These are phyloP conservation scores for Fusarium xylarioides DNA, from an alignment of 2,329 filamentous ascomycete genomes.

Conservation along the genomic window DNA sequence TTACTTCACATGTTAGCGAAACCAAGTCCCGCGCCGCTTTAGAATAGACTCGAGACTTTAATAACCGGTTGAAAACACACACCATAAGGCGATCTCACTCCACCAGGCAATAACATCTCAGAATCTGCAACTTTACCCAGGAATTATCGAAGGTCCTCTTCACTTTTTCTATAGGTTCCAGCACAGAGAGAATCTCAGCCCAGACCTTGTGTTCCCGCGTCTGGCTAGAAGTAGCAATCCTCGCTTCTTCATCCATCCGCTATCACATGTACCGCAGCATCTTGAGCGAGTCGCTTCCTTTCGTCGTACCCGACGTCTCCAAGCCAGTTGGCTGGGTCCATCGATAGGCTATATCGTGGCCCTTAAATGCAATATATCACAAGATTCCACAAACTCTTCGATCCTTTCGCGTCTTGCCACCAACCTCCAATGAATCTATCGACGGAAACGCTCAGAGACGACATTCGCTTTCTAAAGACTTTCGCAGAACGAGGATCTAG, in stretches of 20 bases:
- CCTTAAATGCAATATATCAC: neutral
- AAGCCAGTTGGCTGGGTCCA: conserved; percentile 19
- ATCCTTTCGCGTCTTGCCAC: neutral
- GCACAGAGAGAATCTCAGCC: neutral
- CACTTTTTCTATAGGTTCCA: neutral
- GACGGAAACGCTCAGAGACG: neutral
- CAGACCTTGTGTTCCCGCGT: conserved; percentile 15
- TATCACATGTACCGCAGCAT: conserved; percentile 26
- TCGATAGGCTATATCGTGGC: conserved; percentile 1
- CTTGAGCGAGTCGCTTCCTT: conserved; percentile 28
- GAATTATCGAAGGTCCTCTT: neutral
- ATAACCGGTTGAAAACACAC: neutral
- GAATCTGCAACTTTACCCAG: neutral
- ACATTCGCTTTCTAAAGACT: neutral
- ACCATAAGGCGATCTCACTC: neutral
- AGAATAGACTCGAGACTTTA: neutral
- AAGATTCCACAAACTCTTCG: neutral
- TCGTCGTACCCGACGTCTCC: conserved; percentile 22
- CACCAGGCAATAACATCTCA: neutral
- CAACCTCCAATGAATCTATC: neutral
- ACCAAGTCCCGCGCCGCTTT: neutral
- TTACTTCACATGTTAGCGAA: neutral
- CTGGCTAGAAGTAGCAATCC: conserved; percentile 17
- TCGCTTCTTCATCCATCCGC: conserved; percentile 35
- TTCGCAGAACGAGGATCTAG: neutral